A percentile compares a stretch with the other conserved stretches of the same genome.
Conservation (phyloP, 352 stramenopile genomes). For the Globisporangium recalcitrans region DNA sequence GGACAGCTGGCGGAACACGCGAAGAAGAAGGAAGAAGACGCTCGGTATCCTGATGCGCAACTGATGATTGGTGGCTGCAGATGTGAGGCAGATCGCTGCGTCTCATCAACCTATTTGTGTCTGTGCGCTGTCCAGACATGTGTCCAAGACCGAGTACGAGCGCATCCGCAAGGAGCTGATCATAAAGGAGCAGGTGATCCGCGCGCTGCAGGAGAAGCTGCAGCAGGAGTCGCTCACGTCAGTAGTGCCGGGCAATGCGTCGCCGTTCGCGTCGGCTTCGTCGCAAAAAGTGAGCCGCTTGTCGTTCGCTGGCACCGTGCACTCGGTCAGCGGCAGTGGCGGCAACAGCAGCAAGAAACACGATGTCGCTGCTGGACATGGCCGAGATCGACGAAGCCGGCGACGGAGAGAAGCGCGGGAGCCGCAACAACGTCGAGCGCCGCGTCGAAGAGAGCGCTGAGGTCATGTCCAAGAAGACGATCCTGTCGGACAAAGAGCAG, state of each 20-base stretch:
- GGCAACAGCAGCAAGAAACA: background rate
- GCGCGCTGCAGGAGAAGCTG: conserved; percentile 50
- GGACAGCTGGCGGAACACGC: background rate
- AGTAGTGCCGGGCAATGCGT: background rate
- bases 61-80: too few relatives aligned
- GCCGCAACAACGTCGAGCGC: conserved; percentile 23
- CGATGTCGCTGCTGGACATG: background rate
- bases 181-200: conserved; percentile 69
- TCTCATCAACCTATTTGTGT: background rate
- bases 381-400: background rate
- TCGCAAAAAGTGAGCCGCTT: conserved; percentile 19
- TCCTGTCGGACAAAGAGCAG: conserved; percentile 46
- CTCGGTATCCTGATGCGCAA: background rate
- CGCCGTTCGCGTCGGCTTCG: background rate
- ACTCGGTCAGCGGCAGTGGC: conserved; percentile 12
- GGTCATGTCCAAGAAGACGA: conserved; percentile 68
- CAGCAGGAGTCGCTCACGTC: background rate
- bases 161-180: conserved; percentile 65
- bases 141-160: conserved; percentile 73
- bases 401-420: background rate
- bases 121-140: conserved; percentile 2
- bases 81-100: too few relatives aligned
- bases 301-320: conserved; percentile 14
- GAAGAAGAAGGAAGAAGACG: background rate
- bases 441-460: conserved; percentile 76